Conservation (phyloP, 257 asterid species). For the Mitragyna speciosa region DNA sequence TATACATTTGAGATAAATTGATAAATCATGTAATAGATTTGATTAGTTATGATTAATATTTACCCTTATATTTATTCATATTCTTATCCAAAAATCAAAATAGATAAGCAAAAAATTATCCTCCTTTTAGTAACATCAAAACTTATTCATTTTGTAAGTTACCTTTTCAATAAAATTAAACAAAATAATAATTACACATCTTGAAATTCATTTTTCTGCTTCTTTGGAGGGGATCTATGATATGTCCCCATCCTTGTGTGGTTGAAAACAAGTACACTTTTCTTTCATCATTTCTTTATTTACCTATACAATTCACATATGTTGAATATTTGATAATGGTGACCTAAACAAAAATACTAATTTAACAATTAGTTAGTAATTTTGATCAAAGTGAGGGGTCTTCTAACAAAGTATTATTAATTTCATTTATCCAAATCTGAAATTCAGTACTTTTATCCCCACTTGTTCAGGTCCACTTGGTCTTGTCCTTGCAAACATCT, state of each 20-base stretch:
- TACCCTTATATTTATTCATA: not conserved
- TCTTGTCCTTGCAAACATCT: constrained; percentile 25
- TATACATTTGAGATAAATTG: too few relatives aligned
- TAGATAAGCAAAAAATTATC: not conserved
- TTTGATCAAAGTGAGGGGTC: constrained; percentile 5
- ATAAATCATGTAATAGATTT: not conserved
- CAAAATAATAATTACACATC: not conserved
- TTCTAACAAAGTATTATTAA: not conserved
- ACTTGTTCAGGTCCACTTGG: constrained; percentile 19
- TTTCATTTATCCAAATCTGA: constrained; percentile 17
- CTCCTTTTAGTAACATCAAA: too few relatives aligned
- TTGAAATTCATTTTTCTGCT: too few relatives aligned
- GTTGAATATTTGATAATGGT: not conserved
- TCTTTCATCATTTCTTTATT: not conserved
- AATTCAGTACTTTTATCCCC: constrained; percentile 27
- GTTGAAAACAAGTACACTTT: not conserved
- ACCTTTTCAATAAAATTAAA: not conserved
- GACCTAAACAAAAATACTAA: not conserved
- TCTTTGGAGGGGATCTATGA: too few relatives aligned
- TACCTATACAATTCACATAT: too few relatives aligned
- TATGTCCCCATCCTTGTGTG: too few relatives aligned
- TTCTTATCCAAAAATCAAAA: not conserved
- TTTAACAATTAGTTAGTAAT: constrained; percentile 3
- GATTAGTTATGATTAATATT: not conserved
- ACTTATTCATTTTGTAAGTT: too few relatives aligned